Conservation (phyloP, 192 early-diverging fungal genomes). For the Podila verticillata region DNA sequence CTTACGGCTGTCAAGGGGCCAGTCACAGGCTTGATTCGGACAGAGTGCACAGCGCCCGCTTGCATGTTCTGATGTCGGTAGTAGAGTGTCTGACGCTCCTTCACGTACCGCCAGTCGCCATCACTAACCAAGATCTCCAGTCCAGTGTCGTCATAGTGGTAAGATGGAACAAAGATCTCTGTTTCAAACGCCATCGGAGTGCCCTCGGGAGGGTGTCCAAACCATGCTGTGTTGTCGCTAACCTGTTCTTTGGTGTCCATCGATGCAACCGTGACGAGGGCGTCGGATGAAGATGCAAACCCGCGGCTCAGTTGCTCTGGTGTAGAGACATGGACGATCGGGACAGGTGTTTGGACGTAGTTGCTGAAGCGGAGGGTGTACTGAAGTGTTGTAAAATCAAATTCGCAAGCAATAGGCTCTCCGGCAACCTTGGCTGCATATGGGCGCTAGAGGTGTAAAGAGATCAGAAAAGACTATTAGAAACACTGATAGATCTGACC, state of each 20-base stretch:
- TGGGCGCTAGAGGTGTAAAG: slow-evolving; percentile 62
- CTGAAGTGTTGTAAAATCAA: slow-evolving; percentile 66
- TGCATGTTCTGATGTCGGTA: slow-evolving; percentile 54
- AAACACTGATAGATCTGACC: not conserved
- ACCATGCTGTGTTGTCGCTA: slow-evolving; percentile 10
- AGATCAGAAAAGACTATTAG: not conserved
- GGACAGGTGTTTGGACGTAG: slow-evolving; percentile 42
- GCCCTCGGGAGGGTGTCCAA: slow-evolving; percentile 35
- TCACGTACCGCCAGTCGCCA: slow-evolving; percentile 78
- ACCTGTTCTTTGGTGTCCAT: not conserved
- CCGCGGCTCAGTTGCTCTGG: slow-evolving; percentile 8
- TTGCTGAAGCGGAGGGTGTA: slow-evolving; percentile 71
- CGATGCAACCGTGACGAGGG: not conserved
- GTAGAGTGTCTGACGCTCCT: slow-evolving; percentile 72
- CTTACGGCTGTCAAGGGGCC: not conserved
- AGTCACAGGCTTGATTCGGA: slow-evolving; percentile 25
- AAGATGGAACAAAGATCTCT: slow-evolving; percentile 80
- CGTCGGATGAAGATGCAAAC: not conserved
- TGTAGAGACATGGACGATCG: slow-evolving; percentile 13
- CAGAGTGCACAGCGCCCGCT: slow-evolving; percentile 36
- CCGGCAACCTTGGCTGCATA: slow-evolving; percentile 84
- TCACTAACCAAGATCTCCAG: slow-evolving; percentile 70
- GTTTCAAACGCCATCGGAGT: slow-evolving; percentile 52
- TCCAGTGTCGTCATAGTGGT: slow-evolving; percentile 65
- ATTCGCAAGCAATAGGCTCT: slow-evolving; percentile 64